Evolutionary conservation across 805 yeast species (phyloP).

Genomic region (Wickerhamiella shivajii): DNA sequence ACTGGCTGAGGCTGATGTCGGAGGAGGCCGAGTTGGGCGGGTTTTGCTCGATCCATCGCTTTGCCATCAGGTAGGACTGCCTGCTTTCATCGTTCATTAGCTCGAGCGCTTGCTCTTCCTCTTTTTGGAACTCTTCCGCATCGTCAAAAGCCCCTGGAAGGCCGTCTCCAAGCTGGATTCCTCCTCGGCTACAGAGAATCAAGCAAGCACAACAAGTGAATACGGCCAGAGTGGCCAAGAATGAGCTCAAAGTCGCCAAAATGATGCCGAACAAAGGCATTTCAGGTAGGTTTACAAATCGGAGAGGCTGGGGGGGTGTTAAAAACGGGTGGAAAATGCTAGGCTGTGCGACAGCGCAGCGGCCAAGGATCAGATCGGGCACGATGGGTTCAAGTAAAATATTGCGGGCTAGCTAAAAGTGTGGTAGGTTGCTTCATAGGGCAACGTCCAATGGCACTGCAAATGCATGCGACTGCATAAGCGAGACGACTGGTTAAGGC

Average conservation of each 20-base stretch:
- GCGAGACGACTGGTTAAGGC: no score
- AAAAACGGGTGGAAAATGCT: no score
- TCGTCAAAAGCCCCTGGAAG: constrained; percentile 51
- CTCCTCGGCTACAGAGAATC: constrained; percentile 14
- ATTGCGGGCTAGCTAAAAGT: no score
- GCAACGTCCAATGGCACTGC: no score
- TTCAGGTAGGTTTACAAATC: no score
- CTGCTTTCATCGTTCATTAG: constrained; percentile 40
- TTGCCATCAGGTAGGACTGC: constrained; percentile 52
- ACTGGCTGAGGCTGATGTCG: constrained; percentile 40
- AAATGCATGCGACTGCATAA: no score
- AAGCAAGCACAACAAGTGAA: constrained; percentile 8
- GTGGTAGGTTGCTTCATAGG: no score
- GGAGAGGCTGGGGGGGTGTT: no score
- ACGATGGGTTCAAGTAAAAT: no score
- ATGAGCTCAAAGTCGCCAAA: constrained; percentile 9
- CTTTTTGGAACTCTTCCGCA: constrained; percentile 43
- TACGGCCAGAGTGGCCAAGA: constrained; percentile 10
- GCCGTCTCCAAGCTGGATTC: constrained; percentile 28
- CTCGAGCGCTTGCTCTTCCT: constrained; percentile 46
- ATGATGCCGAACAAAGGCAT: constrained; percentile 4
- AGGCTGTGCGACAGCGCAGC: background rate
- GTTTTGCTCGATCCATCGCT: constrained; percentile 29
- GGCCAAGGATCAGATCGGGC: background rate
- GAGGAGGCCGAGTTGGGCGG: constrained; percentile 31